phyloP scores from a whole-genome alignment of 768 basidiomycete genomes.

The Calocera cornea region DNA sequence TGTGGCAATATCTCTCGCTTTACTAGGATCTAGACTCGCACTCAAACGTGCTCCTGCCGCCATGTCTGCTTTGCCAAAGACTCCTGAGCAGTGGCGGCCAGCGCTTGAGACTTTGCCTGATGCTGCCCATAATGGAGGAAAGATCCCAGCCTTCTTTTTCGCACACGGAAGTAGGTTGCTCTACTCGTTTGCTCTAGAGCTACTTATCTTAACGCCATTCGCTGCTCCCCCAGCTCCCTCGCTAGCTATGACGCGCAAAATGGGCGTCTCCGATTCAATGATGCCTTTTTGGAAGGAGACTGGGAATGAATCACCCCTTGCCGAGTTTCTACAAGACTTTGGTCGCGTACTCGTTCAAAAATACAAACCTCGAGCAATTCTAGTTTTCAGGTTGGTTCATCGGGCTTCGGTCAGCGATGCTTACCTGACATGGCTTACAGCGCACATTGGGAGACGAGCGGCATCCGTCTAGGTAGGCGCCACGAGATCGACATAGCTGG shows the following conservation, averaged over 20 bases:
- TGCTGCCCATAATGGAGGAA: slow-evolving; percentile 12
- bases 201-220: not conserved
- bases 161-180: slow-evolving; percentile 41
- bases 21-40: not conserved
- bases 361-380: slow-evolving; percentile 64
- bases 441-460: slow-evolving; percentile 64
- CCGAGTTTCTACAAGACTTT: slow-evolving; percentile 48
- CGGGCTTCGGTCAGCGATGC: not conserved
- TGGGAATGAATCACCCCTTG: slow-evolving; percentile 44
- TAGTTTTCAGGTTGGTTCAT: slow-evolving; percentile 41
- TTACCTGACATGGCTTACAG: slow-evolving; percentile 15
- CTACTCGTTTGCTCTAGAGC: not conserved
- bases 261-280: not conserved
- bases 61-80: not conserved
- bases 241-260: not conserved
- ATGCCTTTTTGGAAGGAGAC: slow-evolving; percentile 13
- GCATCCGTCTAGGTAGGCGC: slow-evolving; percentile 41
- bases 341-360: slow-evolving; percentile 50
- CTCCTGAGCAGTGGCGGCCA: slow-evolving; percentile 11
- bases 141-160: slow-evolving; percentile 63
- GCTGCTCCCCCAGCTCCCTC: not conserved
- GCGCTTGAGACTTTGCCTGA: slow-evolving; percentile 15
- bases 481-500: not conserved
- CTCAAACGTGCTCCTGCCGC: not conserved
- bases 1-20: not conserved